Percentiles rank a stretch among this genome's conserved stretches.
phyloP scores from a whole-genome alignment of 2,329 filamentous ascomycete genomes.

The Pseudogymnoascus sp. region DNA sequence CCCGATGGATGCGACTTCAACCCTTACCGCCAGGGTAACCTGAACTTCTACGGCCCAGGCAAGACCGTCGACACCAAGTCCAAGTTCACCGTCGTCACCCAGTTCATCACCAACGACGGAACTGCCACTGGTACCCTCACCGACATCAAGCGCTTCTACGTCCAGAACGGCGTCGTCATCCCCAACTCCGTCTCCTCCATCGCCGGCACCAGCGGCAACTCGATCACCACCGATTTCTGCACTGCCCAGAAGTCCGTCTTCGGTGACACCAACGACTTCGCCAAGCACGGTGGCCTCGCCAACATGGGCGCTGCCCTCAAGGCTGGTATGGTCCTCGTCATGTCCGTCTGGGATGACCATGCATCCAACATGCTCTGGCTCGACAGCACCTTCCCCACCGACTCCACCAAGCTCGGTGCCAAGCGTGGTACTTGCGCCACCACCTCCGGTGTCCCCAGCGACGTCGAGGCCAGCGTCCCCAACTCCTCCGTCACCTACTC shows the following conservation, averaged over 20 bases:
- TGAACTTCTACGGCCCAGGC: constrained; percentile 48
- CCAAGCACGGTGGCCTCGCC: constrained; percentile 46
- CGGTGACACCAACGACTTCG: constrained; percentile 46
- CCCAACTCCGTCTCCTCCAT: constrained; percentile 42
- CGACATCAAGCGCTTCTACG: constrained; percentile 50
- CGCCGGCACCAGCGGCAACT: constrained; percentile 39
- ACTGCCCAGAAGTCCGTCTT: constrained; percentile 48
- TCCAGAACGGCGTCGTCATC: constrained; percentile 47
- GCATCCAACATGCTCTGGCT: constrained; percentile 67
- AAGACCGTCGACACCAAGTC: constrained; percentile 46
- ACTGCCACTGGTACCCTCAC: constrained; percentile 32
- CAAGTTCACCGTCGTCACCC: constrained; percentile 51
- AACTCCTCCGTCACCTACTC: constrained; percentile 37
- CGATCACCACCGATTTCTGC: constrained; percentile 53
- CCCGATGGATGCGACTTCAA: constrained; percentile 58
- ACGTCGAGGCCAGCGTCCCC: constrained; percentile 40
- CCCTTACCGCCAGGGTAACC: constrained; percentile 50
- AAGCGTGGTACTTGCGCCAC: constrained; percentile 48
- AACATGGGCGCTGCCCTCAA: constrained; percentile 48
- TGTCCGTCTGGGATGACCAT: constrained; percentile 52
- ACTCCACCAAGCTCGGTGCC: constrained; percentile 39
- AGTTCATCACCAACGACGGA: constrained; percentile 42
- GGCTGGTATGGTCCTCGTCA: constrained; percentile 56
- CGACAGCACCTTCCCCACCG: constrained; percentile 56
- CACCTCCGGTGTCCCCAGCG: constrained; percentile 43